phyloP scores from a whole-genome alignment of 2,329 filamentous ascomycete genomes.

The Beauveria medogensis region DNA sequence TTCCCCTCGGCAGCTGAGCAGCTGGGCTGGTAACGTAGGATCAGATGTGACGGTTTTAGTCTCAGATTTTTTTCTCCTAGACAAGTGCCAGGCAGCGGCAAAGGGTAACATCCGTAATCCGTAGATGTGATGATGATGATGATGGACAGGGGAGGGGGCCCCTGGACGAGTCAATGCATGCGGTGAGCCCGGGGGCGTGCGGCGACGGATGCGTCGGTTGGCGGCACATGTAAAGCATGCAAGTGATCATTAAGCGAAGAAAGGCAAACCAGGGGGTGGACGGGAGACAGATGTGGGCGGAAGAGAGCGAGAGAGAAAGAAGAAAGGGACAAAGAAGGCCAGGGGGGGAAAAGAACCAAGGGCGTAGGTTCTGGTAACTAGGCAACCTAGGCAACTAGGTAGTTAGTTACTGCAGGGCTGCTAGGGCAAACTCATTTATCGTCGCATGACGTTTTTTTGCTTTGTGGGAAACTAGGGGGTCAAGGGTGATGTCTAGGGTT shows the following conservation, averaged over 20 bases:
- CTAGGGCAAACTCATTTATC: background rate
- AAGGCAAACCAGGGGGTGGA: background rate
- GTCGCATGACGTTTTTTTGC: background rate
- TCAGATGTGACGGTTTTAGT: no score
- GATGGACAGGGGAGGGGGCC: no score
- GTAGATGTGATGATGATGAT: no score
- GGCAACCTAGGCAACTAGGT: no score
- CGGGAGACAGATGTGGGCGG: background rate
- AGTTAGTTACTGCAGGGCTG: background rate
- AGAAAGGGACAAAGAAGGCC: background rate
- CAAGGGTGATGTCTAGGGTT: conserved; percentile 4
- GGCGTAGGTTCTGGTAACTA: background rate
- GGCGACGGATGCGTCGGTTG: background rate
- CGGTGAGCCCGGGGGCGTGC: background rate
- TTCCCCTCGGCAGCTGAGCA: no score
- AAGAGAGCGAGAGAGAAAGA: background rate
- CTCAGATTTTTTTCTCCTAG: no score
- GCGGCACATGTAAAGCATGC: background rate
- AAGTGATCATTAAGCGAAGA: background rate
- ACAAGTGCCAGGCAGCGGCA: no score
- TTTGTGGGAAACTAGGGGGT: background rate
- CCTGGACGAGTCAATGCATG: background rate
- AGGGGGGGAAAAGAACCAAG: background rate
- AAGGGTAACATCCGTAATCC: no score
- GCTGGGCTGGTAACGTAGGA: no score